phyloP scores from a whole-genome alignment of 2,329 filamentous ascomycete genomes.

The Fusarium sterilihyphosum region DNA sequence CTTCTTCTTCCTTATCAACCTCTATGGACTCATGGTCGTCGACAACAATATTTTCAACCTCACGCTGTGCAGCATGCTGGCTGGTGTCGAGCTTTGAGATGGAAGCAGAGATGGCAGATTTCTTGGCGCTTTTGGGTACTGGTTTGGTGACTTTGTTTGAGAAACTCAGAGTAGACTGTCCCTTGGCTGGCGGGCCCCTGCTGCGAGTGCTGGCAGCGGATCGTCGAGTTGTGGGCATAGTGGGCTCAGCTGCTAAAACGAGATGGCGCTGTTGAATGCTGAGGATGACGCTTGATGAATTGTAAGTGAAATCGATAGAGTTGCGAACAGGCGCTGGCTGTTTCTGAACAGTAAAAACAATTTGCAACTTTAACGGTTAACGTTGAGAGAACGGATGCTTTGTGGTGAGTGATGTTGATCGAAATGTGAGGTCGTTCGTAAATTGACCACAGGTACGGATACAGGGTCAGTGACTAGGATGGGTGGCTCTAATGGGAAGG shows the following conservation, averaged over 20 bases:
- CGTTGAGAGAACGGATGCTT: not conserved
- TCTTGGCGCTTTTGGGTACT: slow-evolving; percentile 59
- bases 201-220: slow-evolving; percentile 54
- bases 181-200: slow-evolving; percentile 52
- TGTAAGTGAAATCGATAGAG: not conserved
- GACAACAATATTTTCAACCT: slow-evolving; percentile 24
- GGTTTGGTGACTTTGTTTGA: slow-evolving; percentile 66
- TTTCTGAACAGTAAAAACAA: not conserved
- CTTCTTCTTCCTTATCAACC: slow-evolving; percentile 35
- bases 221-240: slow-evolving; percentile 62
- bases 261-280: not conserved
- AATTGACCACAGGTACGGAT: not conserved
- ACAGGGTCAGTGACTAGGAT: slow-evolving; percentile 23
- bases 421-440: not conserved
- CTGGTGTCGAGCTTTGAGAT: slow-evolving; percentile 49
- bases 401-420: slow-evolving; percentile 10
- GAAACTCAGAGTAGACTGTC: slow-evolving; percentile 65
- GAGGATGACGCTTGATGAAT: not conserved
- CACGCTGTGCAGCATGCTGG: slow-evolving; percentile 33
- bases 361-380: not conserved
- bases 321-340: not conserved
- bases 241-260: slow-evolving; percentile 24
- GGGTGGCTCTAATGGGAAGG: slow-evolving; percentile 5
- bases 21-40: slow-evolving; percentile 33
- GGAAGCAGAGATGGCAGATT: slow-evolving; percentile 50